phyloP scores from a whole-genome alignment of 2,329 filamentous ascomycete genomes.

The Aspergillaceae sp. region DNA sequence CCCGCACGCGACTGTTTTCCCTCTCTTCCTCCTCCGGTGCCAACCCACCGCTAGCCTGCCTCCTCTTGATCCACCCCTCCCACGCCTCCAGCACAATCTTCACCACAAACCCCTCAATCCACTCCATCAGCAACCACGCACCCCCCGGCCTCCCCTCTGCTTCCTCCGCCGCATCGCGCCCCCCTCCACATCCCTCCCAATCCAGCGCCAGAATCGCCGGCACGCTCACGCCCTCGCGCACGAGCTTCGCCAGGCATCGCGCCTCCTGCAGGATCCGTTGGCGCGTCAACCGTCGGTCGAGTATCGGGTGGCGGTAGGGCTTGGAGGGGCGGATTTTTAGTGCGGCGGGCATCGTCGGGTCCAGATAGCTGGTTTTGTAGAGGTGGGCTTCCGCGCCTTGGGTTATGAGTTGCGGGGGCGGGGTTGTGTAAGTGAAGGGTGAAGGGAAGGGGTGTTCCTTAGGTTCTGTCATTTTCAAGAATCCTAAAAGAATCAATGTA shows the following conservation, averaged over 20 bases:
- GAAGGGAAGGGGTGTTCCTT: slow-evolving; percentile 46
- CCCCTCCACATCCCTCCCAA: slow-evolving; percentile 46
- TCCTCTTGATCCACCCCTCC: slow-evolving; percentile 44
- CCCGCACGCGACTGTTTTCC: slow-evolving; percentile 46
- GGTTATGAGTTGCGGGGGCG: slow-evolving; percentile 62
- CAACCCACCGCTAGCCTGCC: slow-evolving; percentile 18
- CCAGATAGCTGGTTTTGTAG: slow-evolving; percentile 76
- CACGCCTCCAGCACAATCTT: slow-evolving; percentile 61
- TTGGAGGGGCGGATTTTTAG: slow-evolving; percentile 90
- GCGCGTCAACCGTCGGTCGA: slow-evolving; percentile 79
- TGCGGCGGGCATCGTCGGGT: slow-evolving; percentile 59
- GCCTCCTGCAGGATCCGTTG: slow-evolving; percentile 85
- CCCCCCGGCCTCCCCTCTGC: slow-evolving; percentile 48
- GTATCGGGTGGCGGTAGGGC: slow-evolving; percentile 79
- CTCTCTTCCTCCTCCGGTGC: slow-evolving; percentile 24
- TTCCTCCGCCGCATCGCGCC: slow-evolving; percentile 28
- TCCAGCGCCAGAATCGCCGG: slow-evolving; percentile 68
- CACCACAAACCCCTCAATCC: slow-evolving; percentile 67
- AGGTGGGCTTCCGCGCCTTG: slow-evolving; percentile 95
- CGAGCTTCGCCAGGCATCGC: slow-evolving; percentile 69
- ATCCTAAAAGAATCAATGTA: too few relatives aligned
- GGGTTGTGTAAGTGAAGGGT: slow-evolving; percentile 55
- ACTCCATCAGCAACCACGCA: slow-evolving; percentile 77
- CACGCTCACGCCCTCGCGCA: slow-evolving; percentile 69
- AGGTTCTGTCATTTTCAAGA: slow-evolving; percentile 6